Conservation (phyloP, 2,329 filamentous ascomycete genomes). For the Neophaeococcomyces mojaviensis region DNA sequence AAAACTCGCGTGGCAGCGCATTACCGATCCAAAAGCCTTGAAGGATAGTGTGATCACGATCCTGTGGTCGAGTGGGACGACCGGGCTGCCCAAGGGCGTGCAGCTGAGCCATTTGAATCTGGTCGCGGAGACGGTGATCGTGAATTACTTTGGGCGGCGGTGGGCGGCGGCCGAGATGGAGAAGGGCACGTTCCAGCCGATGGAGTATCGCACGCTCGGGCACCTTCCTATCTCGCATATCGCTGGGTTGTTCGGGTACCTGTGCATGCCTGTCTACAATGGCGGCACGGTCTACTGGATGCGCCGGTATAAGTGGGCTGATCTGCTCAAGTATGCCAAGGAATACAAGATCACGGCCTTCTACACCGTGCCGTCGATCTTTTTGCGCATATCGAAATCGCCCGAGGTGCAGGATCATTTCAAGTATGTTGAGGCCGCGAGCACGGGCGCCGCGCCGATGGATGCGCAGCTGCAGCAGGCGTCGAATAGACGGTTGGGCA, state of each 20-base stretch:
- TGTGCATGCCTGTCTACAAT: conserved; percentile 39
- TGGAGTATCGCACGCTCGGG: conserved; percentile 34
- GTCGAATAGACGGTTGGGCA: conserved; percentile 43
- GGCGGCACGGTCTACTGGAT: conserved; percentile 55
- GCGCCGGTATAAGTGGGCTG: conserved; percentile 49
- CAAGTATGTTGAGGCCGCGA: conserved; percentile 39
- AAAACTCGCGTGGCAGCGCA: conserved; percentile 45
- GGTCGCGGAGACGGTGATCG: conserved; percentile 30
- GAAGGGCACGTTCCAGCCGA: conserved; percentile 20
- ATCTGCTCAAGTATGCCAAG: conserved; percentile 48
- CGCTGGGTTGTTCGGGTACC: conserved; percentile 41
- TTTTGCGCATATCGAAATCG: conserved; percentile 51
- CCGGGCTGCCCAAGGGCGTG: conserved; percentile 41
- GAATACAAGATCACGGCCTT: conserved; percentile 47
- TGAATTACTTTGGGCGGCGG: conserved; percentile 16
- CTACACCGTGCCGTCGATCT: conserved; percentile 56
- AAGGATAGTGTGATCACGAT: conserved; percentile 38
- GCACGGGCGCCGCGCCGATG: conserved; percentile 51
- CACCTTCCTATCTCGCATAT: conserved; percentile 44
- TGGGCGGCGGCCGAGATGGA: conserved; percentile 24
- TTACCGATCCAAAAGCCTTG: conserved; percentile 45
- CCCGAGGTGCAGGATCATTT: conserved; percentile 51
- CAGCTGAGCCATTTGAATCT: conserved; percentile 39
- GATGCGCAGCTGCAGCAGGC: conserved; percentile 47
- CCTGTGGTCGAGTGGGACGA: conserved; percentile 43